Conservation (phyloP, 768 basidiomycete species). For the Austroboletus festivus region DNA sequence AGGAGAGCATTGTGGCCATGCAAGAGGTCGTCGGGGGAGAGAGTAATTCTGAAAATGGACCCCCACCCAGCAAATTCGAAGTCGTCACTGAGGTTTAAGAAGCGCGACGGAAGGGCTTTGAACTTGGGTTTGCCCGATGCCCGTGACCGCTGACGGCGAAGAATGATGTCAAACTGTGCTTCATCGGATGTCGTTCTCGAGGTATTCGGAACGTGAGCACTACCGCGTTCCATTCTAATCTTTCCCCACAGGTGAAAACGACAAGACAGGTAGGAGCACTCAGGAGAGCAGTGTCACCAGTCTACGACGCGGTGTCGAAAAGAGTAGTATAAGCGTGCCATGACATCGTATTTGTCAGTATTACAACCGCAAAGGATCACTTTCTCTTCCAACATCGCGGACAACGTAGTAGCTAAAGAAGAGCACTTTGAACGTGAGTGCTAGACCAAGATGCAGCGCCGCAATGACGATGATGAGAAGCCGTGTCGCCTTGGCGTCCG, state of each 20-base stretch:
- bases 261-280: too few relatives aligned
- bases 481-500: slow-evolving; percentile 83
- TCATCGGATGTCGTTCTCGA: slow-evolving; percentile 35
- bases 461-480: slow-evolving; percentile 77
- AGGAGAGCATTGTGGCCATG: slow-evolving; percentile 33
- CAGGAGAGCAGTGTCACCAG: too few relatives aligned
- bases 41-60: slow-evolving; percentile 43
- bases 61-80: slow-evolving; percentile 79
- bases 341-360: background rate
- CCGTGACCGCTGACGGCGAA: slow-evolving; percentile 56
- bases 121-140: slow-evolving; percentile 42
- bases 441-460: slow-evolving; percentile 72
- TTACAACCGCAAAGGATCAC: slow-evolving; percentile 20
- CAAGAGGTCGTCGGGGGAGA: slow-evolving; percentile 42
- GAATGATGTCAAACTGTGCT: slow-evolving; percentile 52
- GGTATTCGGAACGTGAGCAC: too few relatives aligned
- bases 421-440: slow-evolving; percentile 74
- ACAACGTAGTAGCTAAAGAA: slow-evolving; percentile 63
- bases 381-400: slow-evolving; percentile 33
- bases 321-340: too few relatives aligned
- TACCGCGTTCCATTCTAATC: too few relatives aligned
- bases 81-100: slow-evolving; percentile 56
- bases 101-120: slow-evolving; percentile 50
- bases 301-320: too few relatives aligned
- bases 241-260: too few relatives aligned